Percentiles rank a stretch among this genome's conserved stretches.
phyloP scores from a whole-genome alignment of 1,284 basidiomycete genomes.

The Ustilago esculenta region DNA sequence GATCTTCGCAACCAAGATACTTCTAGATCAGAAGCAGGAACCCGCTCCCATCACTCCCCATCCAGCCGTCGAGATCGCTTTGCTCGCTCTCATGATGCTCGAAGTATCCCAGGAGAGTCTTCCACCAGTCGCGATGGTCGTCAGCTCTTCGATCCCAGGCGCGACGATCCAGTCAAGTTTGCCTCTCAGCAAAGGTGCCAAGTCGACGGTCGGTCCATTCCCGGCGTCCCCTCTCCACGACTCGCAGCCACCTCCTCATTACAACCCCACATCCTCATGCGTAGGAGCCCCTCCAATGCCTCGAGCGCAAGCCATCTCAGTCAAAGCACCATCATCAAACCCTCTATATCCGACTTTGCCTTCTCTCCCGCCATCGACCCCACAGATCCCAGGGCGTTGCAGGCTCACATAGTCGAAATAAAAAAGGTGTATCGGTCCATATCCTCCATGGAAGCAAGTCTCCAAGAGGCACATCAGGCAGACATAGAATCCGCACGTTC shows the following conservation, averaged over 20 bases:
- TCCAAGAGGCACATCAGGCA: constrained; percentile 70
- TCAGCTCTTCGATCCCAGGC: constrained; percentile 79
- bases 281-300: constrained; percentile 19
- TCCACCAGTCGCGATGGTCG: constrained; percentile 30
- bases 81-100: constrained; percentile 25
- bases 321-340: constrained; percentile 27
- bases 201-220: constrained; percentile 19
- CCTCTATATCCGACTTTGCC: constrained; percentile 20
- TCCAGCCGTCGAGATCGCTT: constrained; percentile 37
- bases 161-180: constrained; percentile 79
- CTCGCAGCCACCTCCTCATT: constrained; percentile 5
- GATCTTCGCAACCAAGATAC: constrained; percentile 26
- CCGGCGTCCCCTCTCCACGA: constrained; percentile 18
- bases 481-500: constrained; percentile 15
- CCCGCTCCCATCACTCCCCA: constrained; percentile 20
- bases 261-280: constrained; percentile 37
- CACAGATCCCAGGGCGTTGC: constrained; percentile 23
- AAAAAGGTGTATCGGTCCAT: constrained; percentile 83
- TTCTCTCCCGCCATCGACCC: constrained; percentile 21
- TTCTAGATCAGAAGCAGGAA: constrained; percentile 23
- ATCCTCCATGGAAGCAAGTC: constrained; percentile 76
- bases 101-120: constrained; percentile 30
- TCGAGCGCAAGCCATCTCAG: constrained; percentile 20
- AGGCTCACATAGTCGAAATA: constrained; percentile 74
- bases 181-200: constrained; percentile 38